Conservation (phyloP, 768 basidiomycete species). For the Pluteus cervinus region DNA sequence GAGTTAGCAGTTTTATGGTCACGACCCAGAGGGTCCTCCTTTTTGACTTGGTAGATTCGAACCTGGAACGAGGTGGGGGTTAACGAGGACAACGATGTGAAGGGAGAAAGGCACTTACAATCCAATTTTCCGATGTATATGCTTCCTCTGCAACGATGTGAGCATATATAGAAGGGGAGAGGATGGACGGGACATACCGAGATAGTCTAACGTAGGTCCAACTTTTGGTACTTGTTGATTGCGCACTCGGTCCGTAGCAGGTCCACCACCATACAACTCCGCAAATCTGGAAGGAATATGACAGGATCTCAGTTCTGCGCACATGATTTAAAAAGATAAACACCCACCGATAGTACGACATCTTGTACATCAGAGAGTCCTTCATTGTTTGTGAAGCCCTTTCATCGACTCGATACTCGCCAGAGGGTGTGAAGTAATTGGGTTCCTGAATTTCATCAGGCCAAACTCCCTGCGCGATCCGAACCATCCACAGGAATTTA, state of each 20-base stretch:
- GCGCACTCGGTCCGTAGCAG: slow-evolving; percentile 83
- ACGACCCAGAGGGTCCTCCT: slow-evolving; percentile 86
- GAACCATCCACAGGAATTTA: slow-evolving; percentile 99
- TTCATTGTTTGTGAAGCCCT: slow-evolving; percentile 82
- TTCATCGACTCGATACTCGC: slow-evolving; percentile 92
- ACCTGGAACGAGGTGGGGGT: slow-evolving; percentile 37
- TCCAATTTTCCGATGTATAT: slow-evolving; percentile 99
- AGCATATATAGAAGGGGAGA: not conserved
- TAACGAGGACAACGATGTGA: slow-evolving; percentile 1
- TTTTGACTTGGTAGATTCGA: slow-evolving; percentile 93
- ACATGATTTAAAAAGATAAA: not conserved
- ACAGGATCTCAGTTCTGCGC: slow-evolving; percentile 5
- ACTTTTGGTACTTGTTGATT: slow-evolving; percentile 72
- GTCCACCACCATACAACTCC: slow-evolving; percentile 74
- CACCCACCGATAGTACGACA: slow-evolving; percentile 87
- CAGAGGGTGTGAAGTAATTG: slow-evolving; percentile 86
- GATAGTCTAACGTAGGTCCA: slow-evolving; percentile 80
- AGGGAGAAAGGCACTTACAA: slow-evolving; percentile 46
- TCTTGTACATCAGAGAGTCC: slow-evolving; percentile 98
- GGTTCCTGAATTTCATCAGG: slow-evolving; percentile 96
- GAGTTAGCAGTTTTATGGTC: slow-evolving; percentile 85
- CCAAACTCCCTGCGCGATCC: slow-evolving; percentile 94
- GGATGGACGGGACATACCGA: slow-evolving; percentile 49
- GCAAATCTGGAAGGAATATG: slow-evolving; percentile 50
- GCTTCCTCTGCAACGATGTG: slow-evolving; percentile 71